Evolutionary conservation across 331 rosid species (phyloP).

Genomic region (Erythrophleum ivorense): DNA sequence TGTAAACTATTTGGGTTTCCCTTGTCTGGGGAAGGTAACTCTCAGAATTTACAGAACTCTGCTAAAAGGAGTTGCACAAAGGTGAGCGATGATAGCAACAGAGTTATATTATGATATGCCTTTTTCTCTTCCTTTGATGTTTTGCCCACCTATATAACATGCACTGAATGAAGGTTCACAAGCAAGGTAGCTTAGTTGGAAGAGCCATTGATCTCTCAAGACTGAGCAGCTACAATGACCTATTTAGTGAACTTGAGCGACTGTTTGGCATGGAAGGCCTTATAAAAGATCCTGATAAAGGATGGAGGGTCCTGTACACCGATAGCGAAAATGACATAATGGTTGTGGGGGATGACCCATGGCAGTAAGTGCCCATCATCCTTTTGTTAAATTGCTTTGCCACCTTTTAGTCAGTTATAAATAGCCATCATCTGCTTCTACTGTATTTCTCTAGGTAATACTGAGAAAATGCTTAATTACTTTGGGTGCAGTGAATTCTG

Average conservation of each 20-base stretch:
- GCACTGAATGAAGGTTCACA: conserved; percentile 90
- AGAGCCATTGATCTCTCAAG: conserved; percentile 97
- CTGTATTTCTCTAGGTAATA: conserved; percentile 9
- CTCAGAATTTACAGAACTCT: conserved; percentile 57
- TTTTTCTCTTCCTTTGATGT: conserved; percentile 58
- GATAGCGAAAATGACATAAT: conserved; percentile 94
- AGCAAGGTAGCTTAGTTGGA: conserved; percentile 99
- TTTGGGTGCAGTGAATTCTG: conserved; percentile 83
- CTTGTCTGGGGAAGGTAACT: conserved; percentile 65
- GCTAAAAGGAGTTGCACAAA: conserved; percentile 92
- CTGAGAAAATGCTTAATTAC: conserved; percentile 26
- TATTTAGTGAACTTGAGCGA: conserved; percentile 82
- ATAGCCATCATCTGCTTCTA: conserved; percentile 9
- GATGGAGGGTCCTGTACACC: conserved; percentile 89
- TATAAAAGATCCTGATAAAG: conserved; percentile 74
- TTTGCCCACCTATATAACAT: conserved; percentile 60
- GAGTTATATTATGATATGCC: conserved; percentile 52
- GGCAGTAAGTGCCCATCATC: conserved; percentile 76
- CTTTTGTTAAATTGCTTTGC: conserved; percentile 33
- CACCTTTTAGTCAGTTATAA: conserved; percentile 20
- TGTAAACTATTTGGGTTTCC: conserved; percentile 87
- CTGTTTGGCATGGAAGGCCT: conserved; percentile 97
- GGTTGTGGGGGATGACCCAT: conserved; percentile 96
- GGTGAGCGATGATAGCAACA: conserved; percentile 73
- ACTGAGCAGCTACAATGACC: conserved; percentile 76